These are phyloP conservation scores for Leucosporidium scottii DNA, from an alignment of 768 basidiomycete genomes.

Conservation along the genomic window DNA sequence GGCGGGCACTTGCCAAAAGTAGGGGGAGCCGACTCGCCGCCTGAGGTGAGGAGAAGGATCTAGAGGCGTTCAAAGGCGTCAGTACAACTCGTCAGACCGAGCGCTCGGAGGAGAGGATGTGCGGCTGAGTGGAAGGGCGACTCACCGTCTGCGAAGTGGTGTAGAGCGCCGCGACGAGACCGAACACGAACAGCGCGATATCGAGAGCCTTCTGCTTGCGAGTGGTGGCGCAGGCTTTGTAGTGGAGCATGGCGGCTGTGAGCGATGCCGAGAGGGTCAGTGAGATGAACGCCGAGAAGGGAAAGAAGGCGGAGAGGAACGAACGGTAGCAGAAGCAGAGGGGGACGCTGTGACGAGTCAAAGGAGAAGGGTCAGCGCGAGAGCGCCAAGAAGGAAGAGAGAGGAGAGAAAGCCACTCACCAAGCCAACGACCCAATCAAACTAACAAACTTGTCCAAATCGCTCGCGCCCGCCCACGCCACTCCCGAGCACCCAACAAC, in stretches of 20 bases:
- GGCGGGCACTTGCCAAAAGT: conserved; percentile 26
- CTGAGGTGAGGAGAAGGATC: conserved; percentile 10
- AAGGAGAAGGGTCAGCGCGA: background rate
- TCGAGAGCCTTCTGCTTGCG: conserved; percentile 40
- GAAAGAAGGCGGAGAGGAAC: conserved; percentile 34
- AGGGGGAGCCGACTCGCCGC: conserved; percentile 3
- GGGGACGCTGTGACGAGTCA: conserved; percentile 57
- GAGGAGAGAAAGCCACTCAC: background rate
- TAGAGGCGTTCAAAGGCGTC: background rate
- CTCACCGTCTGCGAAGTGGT: conserved; percentile 43
- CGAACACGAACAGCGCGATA: conserved; percentile 42
- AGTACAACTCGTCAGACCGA: too few species aligned
- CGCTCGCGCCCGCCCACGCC: conserved; percentile 67
- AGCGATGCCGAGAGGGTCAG: background rate
- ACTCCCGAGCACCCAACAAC: conserved; percentile 69
- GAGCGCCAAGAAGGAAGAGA: background rate
- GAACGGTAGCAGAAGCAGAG: conserved; percentile 88
- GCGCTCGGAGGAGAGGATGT: background rate
- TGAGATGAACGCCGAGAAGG: background rate
- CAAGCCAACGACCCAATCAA: conserved; percentile 57
- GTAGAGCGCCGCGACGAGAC: conserved; percentile 41
- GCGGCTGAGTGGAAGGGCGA: background rate
- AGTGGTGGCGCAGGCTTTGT: conserved; percentile 41
- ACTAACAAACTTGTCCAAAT: conserved; percentile 92
- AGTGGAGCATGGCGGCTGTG: conserved; percentile 32